Evolutionary conservation across 2,329 filamentous ascomycete genomes (phyloP).

Genomic region (Fusarium armeniacum): DNA sequence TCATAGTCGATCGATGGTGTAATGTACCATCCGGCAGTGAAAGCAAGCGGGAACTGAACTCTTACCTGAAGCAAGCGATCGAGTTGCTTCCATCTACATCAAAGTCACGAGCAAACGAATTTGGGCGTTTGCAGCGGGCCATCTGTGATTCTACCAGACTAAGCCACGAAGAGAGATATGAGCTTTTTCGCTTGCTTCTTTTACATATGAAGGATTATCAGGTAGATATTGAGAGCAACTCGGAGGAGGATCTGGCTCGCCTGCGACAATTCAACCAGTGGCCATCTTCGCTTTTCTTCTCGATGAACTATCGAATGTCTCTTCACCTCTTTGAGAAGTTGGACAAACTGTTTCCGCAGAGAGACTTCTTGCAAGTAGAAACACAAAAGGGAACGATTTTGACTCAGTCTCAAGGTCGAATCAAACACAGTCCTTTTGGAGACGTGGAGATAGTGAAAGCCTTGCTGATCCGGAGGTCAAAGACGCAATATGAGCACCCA

Average conservation of each 20-base stretch:
- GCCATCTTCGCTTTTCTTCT: slow-evolving; percentile 37
- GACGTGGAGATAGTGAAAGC: slow-evolving; percentile 33
- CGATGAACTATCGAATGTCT: slow-evolving; percentile 24
- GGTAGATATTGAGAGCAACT: slow-evolving; percentile 46
- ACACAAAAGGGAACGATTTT: slow-evolving; percentile 12
- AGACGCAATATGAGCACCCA: slow-evolving; percentile 12
- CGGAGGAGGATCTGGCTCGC: slow-evolving; percentile 8
- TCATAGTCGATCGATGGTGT: slow-evolving; percentile 35
- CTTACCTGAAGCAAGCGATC: slow-evolving; percentile 21
- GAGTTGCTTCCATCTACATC: slow-evolving; percentile 3
- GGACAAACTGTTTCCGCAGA: slow-evolving; percentile 22
- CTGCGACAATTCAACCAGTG: slow-evolving; percentile 23
- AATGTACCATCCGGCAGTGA: background rate
- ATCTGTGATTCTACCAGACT: slow-evolving; percentile 1
- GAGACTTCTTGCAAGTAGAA: slow-evolving; percentile 29
- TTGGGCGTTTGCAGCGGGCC: background rate
- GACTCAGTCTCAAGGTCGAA: slow-evolving; percentile 13
- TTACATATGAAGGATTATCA: slow-evolving; percentile 30
- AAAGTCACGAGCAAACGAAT: background rate
- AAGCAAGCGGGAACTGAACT: slow-evolving; percentile 8
- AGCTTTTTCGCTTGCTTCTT: slow-evolving; percentile 45
- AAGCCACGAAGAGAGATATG: slow-evolving; percentile 29
- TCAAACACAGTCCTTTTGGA: slow-evolving; percentile 14
- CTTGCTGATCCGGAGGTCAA: slow-evolving; percentile 31
- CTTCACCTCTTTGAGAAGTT: slow-evolving; percentile 38